Base-by-base conservation (phyloP, 345 rosid genomes). In the Syzygium grande region DNA sequence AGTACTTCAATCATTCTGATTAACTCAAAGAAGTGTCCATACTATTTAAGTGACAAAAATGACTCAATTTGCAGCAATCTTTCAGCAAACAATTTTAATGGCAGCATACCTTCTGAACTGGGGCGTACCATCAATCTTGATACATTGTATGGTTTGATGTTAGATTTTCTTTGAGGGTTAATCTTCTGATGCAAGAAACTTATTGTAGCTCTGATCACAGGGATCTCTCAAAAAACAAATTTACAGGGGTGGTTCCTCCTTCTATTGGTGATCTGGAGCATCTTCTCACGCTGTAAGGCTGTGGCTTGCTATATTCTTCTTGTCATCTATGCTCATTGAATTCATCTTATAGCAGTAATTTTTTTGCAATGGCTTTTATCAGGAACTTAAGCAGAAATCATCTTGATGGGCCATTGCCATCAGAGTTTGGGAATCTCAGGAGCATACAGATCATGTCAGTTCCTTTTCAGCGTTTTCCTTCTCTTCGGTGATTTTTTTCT, bases 191-290 rank as follows among this genome's bases (percentile, higher is more conserved):
- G 83, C 49, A 73, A 73, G 49, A 19, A 38, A 73, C 83, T 53
- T 54, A 52, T 16, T 23, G 29, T 85, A 30, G 86, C 61, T 88
- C 51, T 88, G 83, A 73, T 58, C 55, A 29, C 90, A 98, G 99
- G 92, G 99, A 98, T 91, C 94, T 98, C 25, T 98, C 99, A 2
- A 87, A 92, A 88, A 98, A 98, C 87, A 89, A 92, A 78, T 96
- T 98, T 88, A 93, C 96, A 9, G 98, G 99, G 11, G 88, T 93
- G 51, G 30, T 97, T 86, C 99, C 98, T 34, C 90, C 95, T 90
- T 94, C 97, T 84, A 78, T 98, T 86, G 98, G 99, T 89, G 97
- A 90, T 86, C 93, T 98, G 27, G 99, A 98, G 91, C 99, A 98
- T 92, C 98, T 98, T 86, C 98, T 98, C 83, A 93, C 90, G 17